A percentile compares a stretch with the other conserved stretches of the same genome.
Evolutionary conservation across 1,284 basidiomycete genomes (phyloP).

Genomic region (Cutaneotrichosporon sp.): DNA sequence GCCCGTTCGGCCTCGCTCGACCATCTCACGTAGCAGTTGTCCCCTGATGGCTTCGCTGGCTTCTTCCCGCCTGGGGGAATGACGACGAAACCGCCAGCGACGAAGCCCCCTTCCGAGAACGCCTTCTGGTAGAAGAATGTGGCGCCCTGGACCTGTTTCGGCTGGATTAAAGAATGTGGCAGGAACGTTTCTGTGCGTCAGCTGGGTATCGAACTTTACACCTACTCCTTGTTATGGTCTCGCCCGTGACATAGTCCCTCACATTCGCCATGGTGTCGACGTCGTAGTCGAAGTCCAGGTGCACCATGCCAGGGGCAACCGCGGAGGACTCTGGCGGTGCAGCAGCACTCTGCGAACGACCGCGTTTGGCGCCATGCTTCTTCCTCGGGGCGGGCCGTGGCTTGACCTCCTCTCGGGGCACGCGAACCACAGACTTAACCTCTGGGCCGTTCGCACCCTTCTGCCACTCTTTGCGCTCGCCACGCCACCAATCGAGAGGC

Average conservation of each 20-base stretch:
- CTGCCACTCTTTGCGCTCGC: conserved; percentile 82
- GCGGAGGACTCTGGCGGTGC: conserved; percentile 43
- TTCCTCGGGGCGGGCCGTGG: not conserved
- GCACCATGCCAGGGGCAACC: no score
- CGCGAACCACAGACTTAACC: conserved; percentile 71
- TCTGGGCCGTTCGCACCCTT: conserved; percentile 65
- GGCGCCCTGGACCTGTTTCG: conserved; percentile 56
- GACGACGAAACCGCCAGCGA: conserved; percentile 85
- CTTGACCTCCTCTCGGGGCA: conserved; percentile 4
- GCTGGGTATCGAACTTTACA: conserved; percentile 23
- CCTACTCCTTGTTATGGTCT: conserved; percentile 71
- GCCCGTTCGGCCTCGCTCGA: no score
- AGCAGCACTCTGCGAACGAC: conserved; percentile 3
- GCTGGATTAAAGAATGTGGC: conserved; percentile 61
- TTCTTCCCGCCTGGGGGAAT: conserved; percentile 65
- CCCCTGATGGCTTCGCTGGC: conserved; percentile 83
- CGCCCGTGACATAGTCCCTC: conserved; percentile 64
- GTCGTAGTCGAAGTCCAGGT: conserved; percentile 75
- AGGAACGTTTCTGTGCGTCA: conserved; percentile 25
- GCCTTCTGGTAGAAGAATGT: conserved; percentile 88
- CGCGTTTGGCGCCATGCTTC: not conserved
- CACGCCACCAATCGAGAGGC: conserved; percentile 92
- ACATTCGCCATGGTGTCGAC: conserved; percentile 71
- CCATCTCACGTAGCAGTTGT: conserved; percentile 86
- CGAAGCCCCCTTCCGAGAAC: conserved; percentile 89